Evolutionary conservation across 192 early-diverging fungal genomes (phyloP).

Genomic region (Neocallimastix lanati): DNA sequence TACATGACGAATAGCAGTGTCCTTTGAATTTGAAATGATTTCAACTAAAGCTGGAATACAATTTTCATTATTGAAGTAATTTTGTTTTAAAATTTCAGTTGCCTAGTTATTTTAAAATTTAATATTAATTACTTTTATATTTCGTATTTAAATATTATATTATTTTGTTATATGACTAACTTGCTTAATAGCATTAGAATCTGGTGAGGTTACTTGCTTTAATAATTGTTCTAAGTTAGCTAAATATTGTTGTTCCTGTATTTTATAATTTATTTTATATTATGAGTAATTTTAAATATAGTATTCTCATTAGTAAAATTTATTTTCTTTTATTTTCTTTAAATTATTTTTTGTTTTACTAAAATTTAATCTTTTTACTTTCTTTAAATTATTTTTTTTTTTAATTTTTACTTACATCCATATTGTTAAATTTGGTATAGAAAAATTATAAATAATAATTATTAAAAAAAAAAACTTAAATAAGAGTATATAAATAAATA

Average conservation of each 20-base stretch:
- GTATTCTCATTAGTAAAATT: no score
- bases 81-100: constrained; percentile 50
- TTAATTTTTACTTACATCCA: neutral
- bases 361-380: no score
- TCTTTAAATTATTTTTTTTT: no score
- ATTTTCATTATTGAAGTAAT: constrained; percentile 45
- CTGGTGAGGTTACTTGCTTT: constrained; percentile 2
- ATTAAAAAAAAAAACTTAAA: neutral
- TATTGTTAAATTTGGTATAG: neutral
- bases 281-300: no score
- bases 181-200: neutral
- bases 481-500: neutral
- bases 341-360: no score
- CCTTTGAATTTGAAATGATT: constrained; percentile 16
- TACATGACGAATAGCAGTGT: constrained; percentile 49
- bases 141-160: neutral
- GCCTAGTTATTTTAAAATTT: constrained; percentile 15
- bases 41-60: constrained; percentile 71
- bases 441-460: neutral
- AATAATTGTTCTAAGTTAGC: constrained; percentile 1
- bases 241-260: neutral
- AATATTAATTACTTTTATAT: neutral
- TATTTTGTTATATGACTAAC: neutral
- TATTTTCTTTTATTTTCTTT: no score
- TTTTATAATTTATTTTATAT: no score